Evolutionary conservation across 2,329 filamentous ascomycete genomes (phyloP).

Genomic region (Sclerotinia borealis): DNA sequence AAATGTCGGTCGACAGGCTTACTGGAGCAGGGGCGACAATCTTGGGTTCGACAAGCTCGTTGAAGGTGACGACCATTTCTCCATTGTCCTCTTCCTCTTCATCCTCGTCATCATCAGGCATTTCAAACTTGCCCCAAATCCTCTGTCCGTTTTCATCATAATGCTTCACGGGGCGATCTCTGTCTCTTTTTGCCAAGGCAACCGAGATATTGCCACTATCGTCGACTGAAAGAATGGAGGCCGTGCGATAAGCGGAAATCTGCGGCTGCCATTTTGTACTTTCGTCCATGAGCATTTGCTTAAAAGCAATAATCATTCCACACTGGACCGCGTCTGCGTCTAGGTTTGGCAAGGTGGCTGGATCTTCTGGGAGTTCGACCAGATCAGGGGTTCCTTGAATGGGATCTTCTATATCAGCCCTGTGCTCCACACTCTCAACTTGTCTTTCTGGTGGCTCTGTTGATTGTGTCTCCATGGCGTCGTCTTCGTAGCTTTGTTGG

Average conservation of each 20-base stretch:
- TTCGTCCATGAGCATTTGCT: conserved; percentile 54
- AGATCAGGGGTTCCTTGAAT: conserved; percentile 48
- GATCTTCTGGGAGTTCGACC: conserved; percentile 53
- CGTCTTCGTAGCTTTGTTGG: conserved; percentile 33
- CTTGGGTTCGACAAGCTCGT: conserved; percentile 62
- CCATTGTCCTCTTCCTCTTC: conserved; percentile 52
- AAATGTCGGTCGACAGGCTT: conserved; percentile 18
- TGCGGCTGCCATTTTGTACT: conserved; percentile 62
- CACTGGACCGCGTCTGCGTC: conserved; percentile 41
- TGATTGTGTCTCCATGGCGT: conserved; percentile 20
- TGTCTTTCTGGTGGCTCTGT: conserved; percentile 19
- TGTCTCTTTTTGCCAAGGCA: conserved; percentile 63
- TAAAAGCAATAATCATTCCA: conserved; percentile 66
- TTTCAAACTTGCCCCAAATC: conserved; percentile 73
- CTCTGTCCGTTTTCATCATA: conserved; percentile 66
- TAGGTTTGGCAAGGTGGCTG: conserved; percentile 47
- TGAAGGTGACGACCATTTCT: conserved; percentile 51
- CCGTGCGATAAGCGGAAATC: conserved; percentile 57
- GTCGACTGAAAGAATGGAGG: conserved; percentile 51
- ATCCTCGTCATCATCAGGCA: conserved; percentile 57
- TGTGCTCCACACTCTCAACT: conserved; percentile 21
- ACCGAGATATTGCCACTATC: conserved; percentile 52
- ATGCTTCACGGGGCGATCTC: conserved; percentile 48
- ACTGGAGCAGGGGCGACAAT: conserved; percentile 45
- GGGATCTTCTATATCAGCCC: conserved; percentile 22